phyloP scores from a whole-genome alignment of 805 yeast genomes.

The Nakazawaea populi region DNA sequence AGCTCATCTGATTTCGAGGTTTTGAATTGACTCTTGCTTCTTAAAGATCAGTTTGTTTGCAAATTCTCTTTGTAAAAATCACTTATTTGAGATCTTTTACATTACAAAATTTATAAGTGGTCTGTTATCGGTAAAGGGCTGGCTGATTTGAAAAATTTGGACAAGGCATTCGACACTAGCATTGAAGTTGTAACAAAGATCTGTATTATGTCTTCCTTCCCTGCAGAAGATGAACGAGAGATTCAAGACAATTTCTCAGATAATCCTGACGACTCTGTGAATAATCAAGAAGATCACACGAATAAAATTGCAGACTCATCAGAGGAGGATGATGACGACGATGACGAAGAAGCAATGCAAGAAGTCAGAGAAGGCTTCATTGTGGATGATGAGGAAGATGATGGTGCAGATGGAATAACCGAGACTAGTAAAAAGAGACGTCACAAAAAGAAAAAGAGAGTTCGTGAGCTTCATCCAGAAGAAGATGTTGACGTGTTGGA shows the following conservation, averaged over 20 bases:
- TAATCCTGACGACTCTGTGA: slow-evolving; percentile 16
- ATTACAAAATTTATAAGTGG: too few species aligned
- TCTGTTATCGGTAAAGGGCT: too few species aligned
- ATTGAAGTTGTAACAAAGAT: background rate
- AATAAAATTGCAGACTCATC: slow-evolving; percentile 58
- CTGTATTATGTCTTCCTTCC: slow-evolving; percentile 25
- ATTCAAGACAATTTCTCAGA: slow-evolving; percentile 28
- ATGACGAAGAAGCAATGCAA: slow-evolving; percentile 84
- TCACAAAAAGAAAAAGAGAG: slow-evolving; percentile 37
- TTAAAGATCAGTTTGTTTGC: background rate
- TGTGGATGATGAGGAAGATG: slow-evolving; percentile 87
- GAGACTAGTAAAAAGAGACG: slow-evolving; percentile 24
- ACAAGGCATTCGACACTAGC: background rate
- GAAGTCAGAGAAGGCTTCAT: slow-evolving; percentile 87
- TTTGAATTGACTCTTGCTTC: background rate
- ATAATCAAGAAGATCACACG: slow-evolving; percentile 27
- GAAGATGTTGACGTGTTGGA: slow-evolving; percentile 71
- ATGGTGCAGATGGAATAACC: slow-evolving; percentile 33
- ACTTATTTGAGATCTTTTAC: too few species aligned
- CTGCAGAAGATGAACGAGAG: slow-evolving; percentile 29
- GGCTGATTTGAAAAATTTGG: too few species aligned
- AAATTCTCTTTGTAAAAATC: background rate
- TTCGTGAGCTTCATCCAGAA: slow-evolving; percentile 22
- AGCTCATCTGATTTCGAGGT: background rate
- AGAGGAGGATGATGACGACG: slow-evolving; percentile 86